Conservation (phyloP, 305 asterid genomes). For the Fraxinus platypoda region DNA sequence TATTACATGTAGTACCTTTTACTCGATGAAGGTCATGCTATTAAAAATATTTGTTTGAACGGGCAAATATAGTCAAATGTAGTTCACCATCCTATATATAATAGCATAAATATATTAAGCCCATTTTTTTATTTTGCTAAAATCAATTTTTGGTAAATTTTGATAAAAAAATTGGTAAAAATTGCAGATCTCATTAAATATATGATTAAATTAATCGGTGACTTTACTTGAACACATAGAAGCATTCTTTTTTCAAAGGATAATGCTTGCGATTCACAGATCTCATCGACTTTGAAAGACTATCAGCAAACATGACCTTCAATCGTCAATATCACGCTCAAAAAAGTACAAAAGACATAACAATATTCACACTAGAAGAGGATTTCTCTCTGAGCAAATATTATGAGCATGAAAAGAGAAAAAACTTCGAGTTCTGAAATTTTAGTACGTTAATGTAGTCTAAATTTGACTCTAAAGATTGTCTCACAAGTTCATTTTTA, state of each 20-base stretch:
- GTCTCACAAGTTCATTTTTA: conserved; percentile 20
- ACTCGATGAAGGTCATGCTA: neutral
- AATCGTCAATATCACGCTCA: neutral
- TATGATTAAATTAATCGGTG: neutral
- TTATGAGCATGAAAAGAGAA: neutral
- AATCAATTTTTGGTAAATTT: neutral
- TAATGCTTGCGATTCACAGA: neutral
- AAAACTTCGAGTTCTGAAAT: neutral
- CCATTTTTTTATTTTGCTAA: neutral
- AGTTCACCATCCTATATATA: neutral
- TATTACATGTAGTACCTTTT: neutral
- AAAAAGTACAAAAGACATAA: neutral
- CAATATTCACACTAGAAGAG: neutral
- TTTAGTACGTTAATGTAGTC: conserved; percentile 8
- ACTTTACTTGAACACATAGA: neutral
- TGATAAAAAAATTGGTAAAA: neutral
- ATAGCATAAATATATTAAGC: neutral
- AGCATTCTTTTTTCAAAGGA: neutral
- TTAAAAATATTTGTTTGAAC: too few species aligned
- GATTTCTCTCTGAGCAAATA: neutral
- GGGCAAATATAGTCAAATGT: neutral
- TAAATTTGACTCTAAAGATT: conserved; percentile 22
- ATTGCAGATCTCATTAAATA: neutral
- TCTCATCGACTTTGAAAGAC: neutral
- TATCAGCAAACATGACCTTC: neutral